Evolutionary conservation across 352 stramenopile genomes (phyloP).

Genomic region (Pythium chondricola): DNA sequence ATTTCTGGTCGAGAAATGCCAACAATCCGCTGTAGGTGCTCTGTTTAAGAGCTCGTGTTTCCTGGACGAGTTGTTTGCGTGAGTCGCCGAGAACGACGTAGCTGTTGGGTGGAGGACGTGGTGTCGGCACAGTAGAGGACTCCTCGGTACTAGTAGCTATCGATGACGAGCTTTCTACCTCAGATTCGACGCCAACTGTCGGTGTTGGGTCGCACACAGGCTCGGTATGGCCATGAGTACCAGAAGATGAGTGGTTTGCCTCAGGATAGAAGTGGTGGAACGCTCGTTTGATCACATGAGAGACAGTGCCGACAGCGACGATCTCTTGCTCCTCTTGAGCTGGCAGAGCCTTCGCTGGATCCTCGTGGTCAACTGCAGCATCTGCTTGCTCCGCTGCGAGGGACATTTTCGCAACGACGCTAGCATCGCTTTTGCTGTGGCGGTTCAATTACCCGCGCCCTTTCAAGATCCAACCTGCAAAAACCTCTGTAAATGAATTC

Average conservation of each 20-base stretch:
- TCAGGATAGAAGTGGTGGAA: constrained; percentile 53
- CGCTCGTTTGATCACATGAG: constrained; percentile 66
- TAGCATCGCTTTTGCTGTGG: not conserved
- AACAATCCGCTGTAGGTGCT: constrained; percentile 30
- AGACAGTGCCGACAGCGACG: constrained; percentile 62
- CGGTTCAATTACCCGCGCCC: not conserved
- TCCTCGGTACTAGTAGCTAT: too few relatives aligned
- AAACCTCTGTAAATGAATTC: constrained; percentile 8
- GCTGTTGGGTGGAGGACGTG: constrained; percentile 6
- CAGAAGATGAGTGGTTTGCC: too few relatives aligned
- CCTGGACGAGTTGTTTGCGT: constrained; percentile 33
- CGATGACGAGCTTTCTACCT: too few relatives aligned
- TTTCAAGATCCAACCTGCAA: constrained; percentile 20
- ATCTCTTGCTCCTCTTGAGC: constrained; percentile 40
- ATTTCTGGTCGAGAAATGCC: constrained; percentile 40
- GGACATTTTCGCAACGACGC: not conserved
- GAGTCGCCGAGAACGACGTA: constrained; percentile 30
- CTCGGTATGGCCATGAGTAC: too few relatives aligned
- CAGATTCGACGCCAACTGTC: too few relatives aligned
- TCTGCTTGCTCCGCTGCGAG: not conserved
- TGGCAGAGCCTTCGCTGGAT: constrained; percentile 2
- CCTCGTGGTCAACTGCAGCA: constrained; percentile 1
- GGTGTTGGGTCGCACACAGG: too few relatives aligned
- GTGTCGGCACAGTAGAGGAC: too few relatives aligned
- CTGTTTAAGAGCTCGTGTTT: constrained; percentile 24